Conservation (phyloP, 2,329 filamentous ascomycete genomes). For the Colletotrichum trifolii region DNA sequence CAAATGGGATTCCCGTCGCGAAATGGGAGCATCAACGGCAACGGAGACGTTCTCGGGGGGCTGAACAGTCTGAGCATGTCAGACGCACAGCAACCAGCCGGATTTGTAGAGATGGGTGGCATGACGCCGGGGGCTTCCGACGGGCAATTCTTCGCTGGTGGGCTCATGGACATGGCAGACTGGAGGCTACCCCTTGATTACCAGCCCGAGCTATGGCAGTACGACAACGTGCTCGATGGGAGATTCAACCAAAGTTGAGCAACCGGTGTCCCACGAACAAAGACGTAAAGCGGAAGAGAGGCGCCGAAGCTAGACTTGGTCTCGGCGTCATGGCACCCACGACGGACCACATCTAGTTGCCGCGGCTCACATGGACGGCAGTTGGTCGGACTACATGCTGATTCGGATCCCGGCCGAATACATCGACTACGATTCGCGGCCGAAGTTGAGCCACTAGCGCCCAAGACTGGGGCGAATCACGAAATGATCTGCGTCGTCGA, state of each 20-base stretch:
- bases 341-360: neutral
- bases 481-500: neutral
- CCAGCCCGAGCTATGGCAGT: conserved; percentile 31
- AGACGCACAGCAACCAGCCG: conserved; percentile 15
- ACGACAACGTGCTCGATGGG: conserved; percentile 9
- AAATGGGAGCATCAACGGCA: conserved; percentile 13
- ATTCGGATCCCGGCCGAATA: neutral
- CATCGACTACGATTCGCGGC: neutral
- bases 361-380: no score
- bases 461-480: neutral
- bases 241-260: conserved; percentile 13
- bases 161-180: conserved; percentile 25
- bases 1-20: conserved; percentile 5
- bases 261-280: neutral
- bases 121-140: neutral
- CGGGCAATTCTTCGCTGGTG: conserved; percentile 7
- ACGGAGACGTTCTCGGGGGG: conserved; percentile 7
- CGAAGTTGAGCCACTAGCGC: neutral
- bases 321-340: conserved; percentile 11
- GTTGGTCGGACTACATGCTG: no score
- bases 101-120: conserved; percentile 3
- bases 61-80: conserved; percentile 31
- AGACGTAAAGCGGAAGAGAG: neutral
- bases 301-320: neutral
- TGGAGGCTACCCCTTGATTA: conserved; percentile 33